Conservation (phyloP, 495 filamentous ascomycete species). For the Aspergillus sparsus region DNA sequence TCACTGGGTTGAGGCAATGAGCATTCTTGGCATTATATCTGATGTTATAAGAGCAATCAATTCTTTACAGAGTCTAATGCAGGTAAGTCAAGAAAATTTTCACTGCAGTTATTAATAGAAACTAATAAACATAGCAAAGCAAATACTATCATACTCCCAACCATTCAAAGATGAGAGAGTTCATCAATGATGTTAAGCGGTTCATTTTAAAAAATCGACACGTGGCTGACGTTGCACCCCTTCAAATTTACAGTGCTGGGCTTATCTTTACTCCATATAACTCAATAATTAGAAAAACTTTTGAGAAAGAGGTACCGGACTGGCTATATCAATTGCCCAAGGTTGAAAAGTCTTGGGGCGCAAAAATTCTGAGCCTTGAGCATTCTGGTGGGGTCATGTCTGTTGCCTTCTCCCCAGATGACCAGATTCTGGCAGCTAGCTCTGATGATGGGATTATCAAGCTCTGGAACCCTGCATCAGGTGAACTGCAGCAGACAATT, state of each 20-base stretch:
- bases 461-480: constrained; percentile 10
- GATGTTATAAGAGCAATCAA: constrained; percentile 21
- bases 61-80: constrained; percentile 1
- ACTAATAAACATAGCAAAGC: constrained; percentile 1
- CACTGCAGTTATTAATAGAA: neutral
- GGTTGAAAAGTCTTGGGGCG: constrained; percentile 11
- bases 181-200: constrained; percentile 38
- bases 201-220: constrained; percentile 34
- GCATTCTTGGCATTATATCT: constrained; percentile 35
- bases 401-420: neutral
- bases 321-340: constrained; percentile 2
- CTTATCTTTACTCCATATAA: constrained; percentile 23
- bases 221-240: constrained; percentile 35
- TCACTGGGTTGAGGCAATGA: constrained; percentile 46
- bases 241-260: constrained; percentile 28
- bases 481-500: neutral
- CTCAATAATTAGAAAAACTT: constrained; percentile 29
- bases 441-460: constrained; percentile 23
- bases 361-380: constrained; percentile 18
- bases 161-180: constrained; percentile 8
- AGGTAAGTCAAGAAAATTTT: constrained; percentile 10
- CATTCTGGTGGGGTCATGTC: neutral
- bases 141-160: constrained; percentile 24
- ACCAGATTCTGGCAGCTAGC: constrained; percentile 10
- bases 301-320: constrained; percentile 4